Conservation (phyloP, 306 rosid genomes). For the Leucaena leucocephala region DNA sequence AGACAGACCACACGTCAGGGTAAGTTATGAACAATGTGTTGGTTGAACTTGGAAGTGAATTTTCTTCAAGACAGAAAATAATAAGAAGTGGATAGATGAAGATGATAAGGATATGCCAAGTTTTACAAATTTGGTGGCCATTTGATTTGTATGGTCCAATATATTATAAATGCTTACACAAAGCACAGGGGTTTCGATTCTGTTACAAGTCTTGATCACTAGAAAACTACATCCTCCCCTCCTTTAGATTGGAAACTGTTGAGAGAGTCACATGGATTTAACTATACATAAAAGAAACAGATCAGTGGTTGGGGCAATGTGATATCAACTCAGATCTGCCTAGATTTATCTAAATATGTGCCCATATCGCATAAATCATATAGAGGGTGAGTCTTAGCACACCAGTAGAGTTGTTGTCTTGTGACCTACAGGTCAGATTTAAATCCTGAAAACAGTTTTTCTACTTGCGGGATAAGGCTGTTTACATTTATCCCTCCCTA, state of each 20-base stretch:
- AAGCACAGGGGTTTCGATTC: not conserved
- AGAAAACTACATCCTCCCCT: not conserved
- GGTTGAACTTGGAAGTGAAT: not conserved
- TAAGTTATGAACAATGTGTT: not conserved
- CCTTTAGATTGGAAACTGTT: slow-evolving; percentile 9
- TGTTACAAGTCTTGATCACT: not conserved
- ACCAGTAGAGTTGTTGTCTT: no score
- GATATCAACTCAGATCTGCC: not conserved
- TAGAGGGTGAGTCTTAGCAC: no score
- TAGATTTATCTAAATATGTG: slow-evolving; percentile 22
- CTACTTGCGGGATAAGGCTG: no score
- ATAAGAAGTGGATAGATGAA: not conserved
- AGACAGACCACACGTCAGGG: slow-evolving; percentile 8
- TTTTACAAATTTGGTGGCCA: not conserved
- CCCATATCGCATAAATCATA: not conserved
- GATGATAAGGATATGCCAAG: not conserved
- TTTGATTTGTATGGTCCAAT: slow-evolving; percentile 5
- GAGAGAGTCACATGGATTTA: not conserved
- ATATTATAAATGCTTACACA: not conserved
- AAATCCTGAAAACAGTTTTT: no score
- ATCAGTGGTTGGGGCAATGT: not conserved
- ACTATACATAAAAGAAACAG: not conserved
- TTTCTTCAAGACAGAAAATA: slow-evolving; percentile 11
- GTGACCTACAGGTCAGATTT: no score
- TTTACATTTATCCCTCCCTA: no score